These are phyloP conservation scores for Rhizopus delemar DNA, from an alignment of 371 early-diverging fungal species.

Conservation along the genomic window DNA sequence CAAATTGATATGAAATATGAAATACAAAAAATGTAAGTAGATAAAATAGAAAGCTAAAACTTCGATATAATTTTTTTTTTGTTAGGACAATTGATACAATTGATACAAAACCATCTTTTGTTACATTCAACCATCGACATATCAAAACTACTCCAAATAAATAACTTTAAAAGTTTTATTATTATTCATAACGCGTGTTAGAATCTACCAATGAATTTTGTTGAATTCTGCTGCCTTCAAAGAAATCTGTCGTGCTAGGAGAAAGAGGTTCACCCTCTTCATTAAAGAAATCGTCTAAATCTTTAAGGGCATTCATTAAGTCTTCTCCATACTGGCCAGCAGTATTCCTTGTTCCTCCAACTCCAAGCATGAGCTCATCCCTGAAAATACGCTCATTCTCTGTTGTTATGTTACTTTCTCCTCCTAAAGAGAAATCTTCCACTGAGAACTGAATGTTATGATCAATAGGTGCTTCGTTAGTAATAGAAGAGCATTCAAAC, in stretches of 20 bases:
- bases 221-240: conserved; percentile 4
- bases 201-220: neutral
- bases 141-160: conserved; percentile 3
- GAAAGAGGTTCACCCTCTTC: conserved; percentile 49
- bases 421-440: conserved; percentile 50
- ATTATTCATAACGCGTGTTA: neutral
- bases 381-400: conserved; percentile 7
- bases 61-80: neutral
- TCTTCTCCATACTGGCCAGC: conserved; percentile 43
- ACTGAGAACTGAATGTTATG: conserved; percentile 51
- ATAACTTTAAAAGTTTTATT: conserved; percentile 4
- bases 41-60: neutral
- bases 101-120: conserved; percentile 67
- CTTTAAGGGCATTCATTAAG: conserved; percentile 58
- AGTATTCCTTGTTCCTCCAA: conserved; percentile 1
- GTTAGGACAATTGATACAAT: conserved; percentile 65
- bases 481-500: conserved; percentile 50
- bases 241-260: conserved; percentile 17
- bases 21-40: conserved; percentile 63
- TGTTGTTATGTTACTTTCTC: conserved; percentile 21
- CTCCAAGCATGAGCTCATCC: conserved; percentile 10
- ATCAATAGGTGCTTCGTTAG: conserved; percentile 44
- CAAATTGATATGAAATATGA: conserved; percentile 62
- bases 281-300: conserved; percentile 64
- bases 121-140: conserved; percentile 62